Base-by-base conservation (phyloP, 1,284 basidiomycete species). In the Rhodofomes roseus region DNA sequence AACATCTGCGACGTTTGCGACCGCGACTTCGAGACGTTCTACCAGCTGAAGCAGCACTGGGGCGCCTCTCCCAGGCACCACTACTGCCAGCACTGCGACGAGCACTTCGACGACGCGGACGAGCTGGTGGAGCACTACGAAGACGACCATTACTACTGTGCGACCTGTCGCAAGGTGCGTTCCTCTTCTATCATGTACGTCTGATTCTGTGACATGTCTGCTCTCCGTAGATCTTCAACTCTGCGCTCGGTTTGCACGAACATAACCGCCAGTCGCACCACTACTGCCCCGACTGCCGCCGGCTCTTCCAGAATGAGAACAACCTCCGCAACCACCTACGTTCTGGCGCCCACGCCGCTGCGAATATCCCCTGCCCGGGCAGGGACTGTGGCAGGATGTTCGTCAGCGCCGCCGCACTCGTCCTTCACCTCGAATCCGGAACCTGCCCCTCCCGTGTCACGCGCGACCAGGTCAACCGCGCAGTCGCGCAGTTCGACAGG, bases 201-300 rank as follows among this genome's bases (percentile, higher is more conserved):
- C 31, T 11, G 31, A 11, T n/a, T n/a, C n/a, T n/a, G n/a, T n/a
- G n/a, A n/a, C n/a, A n/a, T n/a, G n/a, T n/a, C n/a, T n/a, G n/a
- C n/a, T n/a, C n/a, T n/a, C 31, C 31, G 11, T 18, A 51, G 50
- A 4, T 51, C 2, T 51, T 51, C 50, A 22, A n/a, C 27, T 18
- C 5, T 1, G 27, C 27, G 2, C 6, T 50, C 4, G 80, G 76
- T 1, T 67, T 83, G 29, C 65, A 75, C 22, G 75, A 82, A 60
- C 85, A 87, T 63, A 75, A 77, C 58, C 71, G 77, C 9, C 77
- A 82, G 66, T 72, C 66, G 22, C 85, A 86, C 40, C 43, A 23
- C n/a, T 85, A 82, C 62, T 87, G 85, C 58, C 54, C 20, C 2
- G 25, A 65, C 0, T 87, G 85, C 68, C 65, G 69, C 25, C 73